Conservation (phyloP, 768 basidiomycete species). For the Psilocybe cubensis region DNA sequence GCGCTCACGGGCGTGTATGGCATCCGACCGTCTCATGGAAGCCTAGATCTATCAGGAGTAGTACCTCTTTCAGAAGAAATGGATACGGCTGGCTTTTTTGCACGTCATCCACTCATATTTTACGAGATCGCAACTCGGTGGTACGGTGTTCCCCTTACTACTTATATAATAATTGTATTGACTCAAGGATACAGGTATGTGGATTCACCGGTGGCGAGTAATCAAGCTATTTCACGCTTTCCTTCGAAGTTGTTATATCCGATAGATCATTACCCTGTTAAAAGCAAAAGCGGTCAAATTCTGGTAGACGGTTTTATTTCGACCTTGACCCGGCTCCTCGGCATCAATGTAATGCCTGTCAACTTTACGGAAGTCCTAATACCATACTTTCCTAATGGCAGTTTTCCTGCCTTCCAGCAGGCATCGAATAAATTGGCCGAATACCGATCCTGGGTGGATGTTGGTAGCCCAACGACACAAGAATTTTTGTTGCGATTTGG, state of each 20-base stretch:
- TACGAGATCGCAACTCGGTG: constrained; percentile 29
- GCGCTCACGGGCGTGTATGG: constrained; percentile 41
- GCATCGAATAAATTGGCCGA: constrained; percentile 37
- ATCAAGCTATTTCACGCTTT: constrained; percentile 25
- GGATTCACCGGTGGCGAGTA: constrained; percentile 29
- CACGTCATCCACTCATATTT: constrained; percentile 35
- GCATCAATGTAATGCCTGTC: constrained; percentile 26
- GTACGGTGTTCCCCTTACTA: constrained; percentile 20
- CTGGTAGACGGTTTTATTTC: constrained; percentile 32
- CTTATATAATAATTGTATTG: background rate
- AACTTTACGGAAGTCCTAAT: constrained; percentile 33
- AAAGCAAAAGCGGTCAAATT: constrained; percentile 32
- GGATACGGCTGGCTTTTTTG: constrained; percentile 42
- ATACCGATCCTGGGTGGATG: constrained; percentile 37
- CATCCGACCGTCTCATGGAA: constrained; percentile 36
- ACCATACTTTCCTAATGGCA: constrained; percentile 31
- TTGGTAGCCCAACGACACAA: constrained; percentile 36
- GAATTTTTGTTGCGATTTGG: constrained; percentile 24
- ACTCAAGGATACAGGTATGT: constrained; percentile 28
- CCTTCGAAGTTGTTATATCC: constrained; percentile 36
- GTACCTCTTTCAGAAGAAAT: constrained; percentile 41
- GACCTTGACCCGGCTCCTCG: constrained; percentile 27
- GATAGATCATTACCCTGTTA: constrained; percentile 37
- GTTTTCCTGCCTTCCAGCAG: constrained; percentile 31
- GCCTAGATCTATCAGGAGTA: constrained; percentile 34